phyloP scores from a whole-genome alignment of 805 yeast genomes.

The Tetrapisispora iriomotensis region DNA sequence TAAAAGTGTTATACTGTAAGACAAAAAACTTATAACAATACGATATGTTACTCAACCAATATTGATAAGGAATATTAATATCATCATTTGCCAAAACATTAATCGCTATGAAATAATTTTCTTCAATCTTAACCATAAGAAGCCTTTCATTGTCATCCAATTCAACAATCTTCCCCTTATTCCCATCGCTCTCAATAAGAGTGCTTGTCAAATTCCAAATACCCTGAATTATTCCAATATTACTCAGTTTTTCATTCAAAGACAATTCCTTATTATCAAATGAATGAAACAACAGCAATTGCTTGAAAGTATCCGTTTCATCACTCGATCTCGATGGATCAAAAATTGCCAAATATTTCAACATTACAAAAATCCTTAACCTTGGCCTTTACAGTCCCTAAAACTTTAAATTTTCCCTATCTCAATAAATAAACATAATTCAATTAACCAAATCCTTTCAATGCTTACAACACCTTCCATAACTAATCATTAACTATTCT shows the following conservation, averaged over 20 bases:
- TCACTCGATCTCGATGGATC: slow-evolving; percentile 30
- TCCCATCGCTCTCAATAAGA: slow-evolving; percentile 7
- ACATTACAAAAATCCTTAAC: slow-evolving; percentile 4
- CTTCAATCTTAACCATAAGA: slow-evolving; percentile 24
- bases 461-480: not conserved
- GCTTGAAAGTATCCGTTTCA: slow-evolving; percentile 28
- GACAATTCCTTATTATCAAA: slow-evolving; percentile 14
- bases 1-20: slow-evolving; percentile 17
- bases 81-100: slow-evolving; percentile 5
- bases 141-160: slow-evolving; percentile 24
- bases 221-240: slow-evolving; percentile 37
- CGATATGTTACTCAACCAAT: slow-evolving; percentile 18
- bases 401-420: not conserved
- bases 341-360: slow-evolving; percentile 30
- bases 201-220: slow-evolving; percentile 23
- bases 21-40: slow-evolving; percentile 22
- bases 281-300: slow-evolving; percentile 30
- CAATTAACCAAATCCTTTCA: not conserved
- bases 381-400: not conserved
- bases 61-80: slow-evolving; percentile 21
- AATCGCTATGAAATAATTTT: slow-evolving; percentile 20
- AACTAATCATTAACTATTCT: too few species aligned
- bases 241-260: slow-evolving; percentile 29
- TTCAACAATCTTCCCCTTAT: slow-evolving; percentile 15
- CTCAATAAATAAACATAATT: not conserved